Conservation (phyloP, 2,329 filamentous ascomycete genomes). For the Fusarium gaditjirri region DNA sequence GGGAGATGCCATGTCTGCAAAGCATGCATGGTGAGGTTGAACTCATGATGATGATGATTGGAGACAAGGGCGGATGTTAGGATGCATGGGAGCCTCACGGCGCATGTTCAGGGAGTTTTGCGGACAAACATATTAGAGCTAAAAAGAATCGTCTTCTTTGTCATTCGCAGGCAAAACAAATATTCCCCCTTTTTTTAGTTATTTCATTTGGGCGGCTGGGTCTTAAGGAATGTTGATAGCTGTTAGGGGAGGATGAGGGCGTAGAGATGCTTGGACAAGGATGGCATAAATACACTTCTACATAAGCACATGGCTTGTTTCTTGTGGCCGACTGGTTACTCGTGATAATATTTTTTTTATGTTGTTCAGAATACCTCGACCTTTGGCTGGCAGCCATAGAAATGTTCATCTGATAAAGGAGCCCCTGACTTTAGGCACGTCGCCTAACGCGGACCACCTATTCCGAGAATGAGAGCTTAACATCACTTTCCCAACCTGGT, state of each 20-base stretch:
- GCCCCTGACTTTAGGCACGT: background rate
- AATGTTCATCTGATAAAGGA: background rate
- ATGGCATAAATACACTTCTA: slow-evolving; percentile 27
- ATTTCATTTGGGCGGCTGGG: slow-evolving; percentile 29
- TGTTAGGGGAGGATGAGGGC: slow-evolving; percentile 4
- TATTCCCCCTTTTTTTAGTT: slow-evolving; percentile 40
- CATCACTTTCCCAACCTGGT: background rate
- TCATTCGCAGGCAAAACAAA: slow-evolving; percentile 40
- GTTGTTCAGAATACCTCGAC: background rate
- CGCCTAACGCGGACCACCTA: too few relatives aligned
- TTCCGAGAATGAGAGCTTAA: background rate
- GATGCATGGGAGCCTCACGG: slow-evolving; percentile 38
- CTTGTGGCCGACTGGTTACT: background rate
- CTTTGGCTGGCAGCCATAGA: too few relatives aligned
- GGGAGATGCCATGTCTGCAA: slow-evolving; percentile 3
- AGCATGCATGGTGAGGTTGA: slow-evolving; percentile 16
- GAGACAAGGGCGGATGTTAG: slow-evolving; percentile 12
- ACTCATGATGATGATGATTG: slow-evolving; percentile 27
- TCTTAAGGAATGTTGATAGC: slow-evolving; percentile 17
- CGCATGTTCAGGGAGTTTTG: slow-evolving; percentile 47
- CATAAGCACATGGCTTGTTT: background rate
- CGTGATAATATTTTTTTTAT: background rate
- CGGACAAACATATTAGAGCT: slow-evolving; percentile 45
- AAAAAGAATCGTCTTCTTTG: slow-evolving; percentile 45
- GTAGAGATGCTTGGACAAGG: slow-evolving; percentile 14